A percentile compares a stretch with the other conserved stretches of the same genome.
Conservation (phyloP, 2,329 filamentous ascomycete species). For the Penicillium sp. region DNA sequence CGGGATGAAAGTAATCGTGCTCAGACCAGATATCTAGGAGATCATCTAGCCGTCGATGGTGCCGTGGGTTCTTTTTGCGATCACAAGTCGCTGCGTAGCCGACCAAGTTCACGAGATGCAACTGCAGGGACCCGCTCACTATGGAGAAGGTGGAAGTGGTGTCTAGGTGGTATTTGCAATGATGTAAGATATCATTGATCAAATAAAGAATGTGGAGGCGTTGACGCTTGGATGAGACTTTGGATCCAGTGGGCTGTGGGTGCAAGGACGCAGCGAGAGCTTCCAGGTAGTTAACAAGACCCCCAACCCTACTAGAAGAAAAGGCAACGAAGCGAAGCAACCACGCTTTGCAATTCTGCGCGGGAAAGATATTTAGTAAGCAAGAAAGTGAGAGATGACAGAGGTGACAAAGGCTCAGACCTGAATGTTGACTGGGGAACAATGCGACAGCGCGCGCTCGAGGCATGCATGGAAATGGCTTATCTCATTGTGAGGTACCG, state of each 20-base stretch:
- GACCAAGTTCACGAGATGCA: slow-evolving; percentile 62
- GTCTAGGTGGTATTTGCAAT: slow-evolving; percentile 56
- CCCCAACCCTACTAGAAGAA: slow-evolving; percentile 63
- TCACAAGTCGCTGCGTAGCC: slow-evolving; percentile 53
- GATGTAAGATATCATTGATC: slow-evolving; percentile 73
- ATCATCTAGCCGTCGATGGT: slow-evolving; percentile 61
- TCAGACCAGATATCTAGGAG: slow-evolving; percentile 71
- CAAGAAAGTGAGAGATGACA: slow-evolving; percentile 19
- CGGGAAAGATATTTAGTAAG: slow-evolving; percentile 36
- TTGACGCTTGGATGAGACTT: slow-evolving; percentile 62
- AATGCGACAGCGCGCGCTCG: slow-evolving; percentile 64
- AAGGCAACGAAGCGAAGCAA: slow-evolving; percentile 68
- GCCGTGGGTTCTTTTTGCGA: slow-evolving; percentile 62
- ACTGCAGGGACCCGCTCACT: slow-evolving; percentile 58
- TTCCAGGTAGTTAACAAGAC: slow-evolving; percentile 72
- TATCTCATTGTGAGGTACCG: slow-evolving; percentile 67
- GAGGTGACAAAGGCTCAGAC: slow-evolving; percentile 59
- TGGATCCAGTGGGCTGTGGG: slow-evolving; percentile 27
- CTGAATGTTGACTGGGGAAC: slow-evolving; percentile 81
- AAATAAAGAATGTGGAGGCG: slow-evolving; percentile 75
- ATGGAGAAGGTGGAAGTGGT: slow-evolving; percentile 43
- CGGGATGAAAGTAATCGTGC: slow-evolving; percentile 58
- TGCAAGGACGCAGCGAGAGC: slow-evolving; percentile 63
- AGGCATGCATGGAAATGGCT: slow-evolving; percentile 66
- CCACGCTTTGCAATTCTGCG: slow-evolving; percentile 83